Conservation (phyloP, 1,139 yeast species). For the Hemisphaericaspora subhashii region DNA sequence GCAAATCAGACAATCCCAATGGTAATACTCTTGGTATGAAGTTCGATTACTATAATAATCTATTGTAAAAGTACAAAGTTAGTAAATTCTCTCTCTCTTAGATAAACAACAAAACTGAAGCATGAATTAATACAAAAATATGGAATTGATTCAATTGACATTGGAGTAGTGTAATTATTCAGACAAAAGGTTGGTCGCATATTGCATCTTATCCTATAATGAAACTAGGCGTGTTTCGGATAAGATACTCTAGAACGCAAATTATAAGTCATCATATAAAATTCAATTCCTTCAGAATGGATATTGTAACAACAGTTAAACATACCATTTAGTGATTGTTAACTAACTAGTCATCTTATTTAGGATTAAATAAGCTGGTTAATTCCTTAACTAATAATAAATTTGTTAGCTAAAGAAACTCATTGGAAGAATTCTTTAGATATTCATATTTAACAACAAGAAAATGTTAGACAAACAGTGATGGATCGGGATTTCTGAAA, state of each 20-base stretch:
- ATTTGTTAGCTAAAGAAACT: too few species aligned
- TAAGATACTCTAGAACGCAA: slow-evolving; percentile 50
- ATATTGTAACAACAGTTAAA: neutral
- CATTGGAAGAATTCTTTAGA: too few species aligned
- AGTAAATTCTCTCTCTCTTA: slow-evolving; percentile 1
- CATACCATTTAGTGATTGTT: neutral
- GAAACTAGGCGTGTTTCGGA: slow-evolving; percentile 54
- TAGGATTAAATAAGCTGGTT: too few species aligned
- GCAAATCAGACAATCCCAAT: too few species aligned
- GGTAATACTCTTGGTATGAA: too few species aligned
- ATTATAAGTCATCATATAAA: slow-evolving; percentile 47
- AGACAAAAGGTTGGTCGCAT: slow-evolving; percentile 43
- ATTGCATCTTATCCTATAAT: slow-evolving; percentile 26
- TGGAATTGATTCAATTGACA: neutral
- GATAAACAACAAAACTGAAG: too few species aligned
- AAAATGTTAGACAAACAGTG: too few species aligned
- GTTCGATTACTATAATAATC: too few species aligned
- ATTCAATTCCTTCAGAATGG: neutral
- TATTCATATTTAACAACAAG: too few species aligned
- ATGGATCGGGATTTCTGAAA: too few species aligned
- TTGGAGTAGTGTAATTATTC: slow-evolving; percentile 6
- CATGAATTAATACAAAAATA: neutral
- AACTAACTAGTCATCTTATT: neutral
- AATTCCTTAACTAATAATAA: too few species aligned
- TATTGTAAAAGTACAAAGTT: neutral